Conservation (phyloP, 768 basidiomycete species). For the Hygrophorus russula region DNA sequence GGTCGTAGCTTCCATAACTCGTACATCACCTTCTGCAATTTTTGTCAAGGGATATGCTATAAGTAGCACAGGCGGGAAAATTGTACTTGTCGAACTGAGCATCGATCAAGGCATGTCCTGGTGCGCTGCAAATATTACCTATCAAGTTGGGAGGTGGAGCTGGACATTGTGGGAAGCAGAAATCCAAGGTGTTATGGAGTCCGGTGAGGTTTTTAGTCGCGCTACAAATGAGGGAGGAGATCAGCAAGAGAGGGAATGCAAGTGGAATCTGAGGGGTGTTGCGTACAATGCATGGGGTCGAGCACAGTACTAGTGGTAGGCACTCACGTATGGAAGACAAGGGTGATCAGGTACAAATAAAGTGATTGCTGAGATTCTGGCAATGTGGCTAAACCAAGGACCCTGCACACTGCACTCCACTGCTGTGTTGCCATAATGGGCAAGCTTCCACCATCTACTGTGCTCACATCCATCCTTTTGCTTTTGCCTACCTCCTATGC, state of each 20-base stretch:
- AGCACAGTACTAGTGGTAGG: too few species aligned
- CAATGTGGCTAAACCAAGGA: too few species aligned
- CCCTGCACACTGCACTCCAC: too few species aligned
- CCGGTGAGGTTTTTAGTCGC: slow-evolving; percentile 33
- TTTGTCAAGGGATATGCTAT: slow-evolving; percentile 50
- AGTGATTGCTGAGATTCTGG: too few species aligned
- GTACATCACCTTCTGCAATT: slow-evolving; percentile 21
- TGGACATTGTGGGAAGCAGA: slow-evolving; percentile 62
- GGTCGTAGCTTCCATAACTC: slow-evolving; percentile 34
- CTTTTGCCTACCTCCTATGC: too few species aligned
- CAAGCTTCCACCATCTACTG: too few species aligned
- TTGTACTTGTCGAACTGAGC: slow-evolving; percentile 39
- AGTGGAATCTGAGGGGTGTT: slow-evolving; percentile 63
- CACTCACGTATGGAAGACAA: too few species aligned
- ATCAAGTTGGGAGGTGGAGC: slow-evolving; percentile 58
- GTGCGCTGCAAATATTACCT: slow-evolving; percentile 38
- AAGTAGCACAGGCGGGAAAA: slow-evolving; percentile 30
- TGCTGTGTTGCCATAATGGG: too few species aligned
- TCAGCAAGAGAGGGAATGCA: slow-evolving; percentile 34
- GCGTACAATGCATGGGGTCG: slow-evolving; percentile 44
- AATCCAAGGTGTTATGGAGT: slow-evolving; percentile 22
- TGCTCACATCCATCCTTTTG: too few species aligned
- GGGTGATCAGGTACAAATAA: too few species aligned
- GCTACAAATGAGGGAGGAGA: slow-evolving; percentile 40
- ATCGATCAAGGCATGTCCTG: slow-evolving; percentile 42